Evolutionary conservation across 345 rosid species (phyloP), one percentile per base, ranked within the genome.

Genomic region (Reutealis trisperma): DNA sequence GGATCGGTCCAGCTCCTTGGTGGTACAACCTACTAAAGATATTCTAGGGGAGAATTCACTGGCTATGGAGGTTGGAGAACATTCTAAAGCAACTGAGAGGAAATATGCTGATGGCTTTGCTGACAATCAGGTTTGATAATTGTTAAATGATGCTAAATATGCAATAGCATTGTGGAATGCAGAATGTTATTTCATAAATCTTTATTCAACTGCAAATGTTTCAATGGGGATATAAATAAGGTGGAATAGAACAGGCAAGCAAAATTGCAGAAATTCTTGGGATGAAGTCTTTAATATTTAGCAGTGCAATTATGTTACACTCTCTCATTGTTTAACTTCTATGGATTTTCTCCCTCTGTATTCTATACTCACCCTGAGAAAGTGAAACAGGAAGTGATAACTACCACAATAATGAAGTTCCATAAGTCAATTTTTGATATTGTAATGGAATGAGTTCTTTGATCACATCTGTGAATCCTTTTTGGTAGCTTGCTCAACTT

Each of bases 11-110:
- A 81, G 49, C 9, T 58, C 79, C 37, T 79, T 87, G 1, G 84
- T 76, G 22, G 81, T 77, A 22, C 82, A 76, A 7, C 83, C 88
- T 64, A 62, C 84, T 25, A 80, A 83, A 59, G 90, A 84, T 74
- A 67, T 81, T 52, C 63, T 75, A 64, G 84, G 83, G 45, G 79
- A 78, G 2, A 63, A 68, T 74, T 70, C 75, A 81, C 86, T 72
- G 44, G 71, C 52, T 21, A 65, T 83, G 61, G 83, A 79, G 6
- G 74, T 78, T 6, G 81, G 68, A 21, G 82, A 78, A 75, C 57
- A 14, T 72, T 76, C 80, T 15, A 83, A 83, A 72, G 78, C 73
- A 75, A 81, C 52, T 64, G 47, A 63, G 30, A 58, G 70, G 71
- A 84, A 75, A 78, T 76, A 73, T 63, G 79, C 74, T 27, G 81